Base-by-base conservation (phyloP, 2,329 filamentous ascomycete species). In the Clonostachys rosea region DNA sequence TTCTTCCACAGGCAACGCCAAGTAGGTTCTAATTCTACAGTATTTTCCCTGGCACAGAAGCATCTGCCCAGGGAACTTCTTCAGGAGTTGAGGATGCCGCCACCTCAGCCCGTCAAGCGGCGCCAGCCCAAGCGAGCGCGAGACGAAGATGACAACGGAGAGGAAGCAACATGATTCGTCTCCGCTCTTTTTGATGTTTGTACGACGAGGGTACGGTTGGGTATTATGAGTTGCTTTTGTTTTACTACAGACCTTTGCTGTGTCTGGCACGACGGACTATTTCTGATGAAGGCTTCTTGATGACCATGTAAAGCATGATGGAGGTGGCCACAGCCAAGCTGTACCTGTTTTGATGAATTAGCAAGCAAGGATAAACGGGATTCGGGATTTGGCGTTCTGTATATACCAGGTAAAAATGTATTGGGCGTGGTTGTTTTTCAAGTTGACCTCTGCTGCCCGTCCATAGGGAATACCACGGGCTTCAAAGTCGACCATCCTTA, bases 351-450 rank as follows among this genome's bases (percentile, higher is more conserved):
- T 24, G 4, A 44, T 24, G 34, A 13, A 39, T 42, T 43, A 46
- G 47, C 11, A 13, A 7, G 5, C 13, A n/a, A 20, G 24, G 18
- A 14, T 33, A 12, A 35, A 44, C n/a, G 16, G 46, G 11, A 17
- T 44, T 18, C 14, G 33, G 39, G 35, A 33, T 16, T 11, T 11
- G 39, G 69, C 84, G 61, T 30, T 30, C 4, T 30, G 24, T 30
- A 30, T 30, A 30, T 81, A 97, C 94, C 94, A 99, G 55, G 94
- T 99, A 67, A 96, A 94, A 56, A 99, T 99, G 68, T 99, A 99
- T 74, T 97, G 94, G 53, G 89, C 84, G 68, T 99, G 94, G 69
- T 95, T 97, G 65, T 99, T 99, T 64, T 90, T 82, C 61, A 99
- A 73, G 64, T 95, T 95, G 50, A 99, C 91, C 69, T 95, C 90